These are phyloP conservation scores for Flammula alnicola DNA, from an alignment of 1,284 basidiomycete genomes.

Conservation along the genomic window DNA sequence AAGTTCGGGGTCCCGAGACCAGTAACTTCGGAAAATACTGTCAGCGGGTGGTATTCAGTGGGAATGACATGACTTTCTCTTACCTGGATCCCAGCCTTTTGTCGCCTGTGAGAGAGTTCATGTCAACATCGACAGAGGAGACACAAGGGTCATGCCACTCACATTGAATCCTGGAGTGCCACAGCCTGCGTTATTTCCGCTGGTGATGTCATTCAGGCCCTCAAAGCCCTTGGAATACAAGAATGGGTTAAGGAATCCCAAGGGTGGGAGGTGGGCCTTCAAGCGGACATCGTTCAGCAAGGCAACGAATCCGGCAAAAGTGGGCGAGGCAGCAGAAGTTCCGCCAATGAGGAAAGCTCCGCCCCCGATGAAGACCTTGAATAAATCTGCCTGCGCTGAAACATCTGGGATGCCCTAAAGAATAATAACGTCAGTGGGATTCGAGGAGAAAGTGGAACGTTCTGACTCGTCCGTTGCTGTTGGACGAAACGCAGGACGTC, in stretches of 20 bases:
- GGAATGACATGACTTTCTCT: conserved; percentile 14
- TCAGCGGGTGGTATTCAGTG: neutral
- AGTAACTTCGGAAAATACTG: conserved; percentile 39
- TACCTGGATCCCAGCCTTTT: conserved; percentile 52
- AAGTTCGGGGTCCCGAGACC: conserved; percentile 57
- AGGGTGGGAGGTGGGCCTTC: conserved; percentile 46
- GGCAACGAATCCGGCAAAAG: conserved; percentile 58
- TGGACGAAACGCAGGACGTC: neutral
- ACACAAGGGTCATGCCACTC: conserved; percentile 20
- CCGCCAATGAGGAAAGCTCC: conserved; percentile 46
- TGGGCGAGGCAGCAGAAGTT: conserved; percentile 61
- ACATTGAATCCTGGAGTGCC: conserved; percentile 57
- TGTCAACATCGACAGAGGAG: neutral
- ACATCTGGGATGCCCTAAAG: conserved; percentile 60
- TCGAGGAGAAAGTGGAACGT: neutral
- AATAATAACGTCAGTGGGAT: conserved; percentile 3
- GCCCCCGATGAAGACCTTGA: conserved; percentile 48
- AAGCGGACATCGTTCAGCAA: conserved; percentile 67
- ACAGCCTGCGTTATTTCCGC: conserved; percentile 57
- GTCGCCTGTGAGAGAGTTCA: conserved; percentile 36
- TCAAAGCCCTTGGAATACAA: conserved; percentile 47
- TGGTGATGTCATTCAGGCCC: conserved; percentile 61
- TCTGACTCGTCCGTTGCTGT: conserved; percentile 32
- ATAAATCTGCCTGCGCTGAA: conserved; percentile 55
- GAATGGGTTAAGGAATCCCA: conserved; percentile 68